A percentile compares a stretch with the other conserved stretches of the same genome.
Evolutionary conservation across 176 grass and related monocot species (phyloP).

Genomic region (Oryza australiensis): DNA sequence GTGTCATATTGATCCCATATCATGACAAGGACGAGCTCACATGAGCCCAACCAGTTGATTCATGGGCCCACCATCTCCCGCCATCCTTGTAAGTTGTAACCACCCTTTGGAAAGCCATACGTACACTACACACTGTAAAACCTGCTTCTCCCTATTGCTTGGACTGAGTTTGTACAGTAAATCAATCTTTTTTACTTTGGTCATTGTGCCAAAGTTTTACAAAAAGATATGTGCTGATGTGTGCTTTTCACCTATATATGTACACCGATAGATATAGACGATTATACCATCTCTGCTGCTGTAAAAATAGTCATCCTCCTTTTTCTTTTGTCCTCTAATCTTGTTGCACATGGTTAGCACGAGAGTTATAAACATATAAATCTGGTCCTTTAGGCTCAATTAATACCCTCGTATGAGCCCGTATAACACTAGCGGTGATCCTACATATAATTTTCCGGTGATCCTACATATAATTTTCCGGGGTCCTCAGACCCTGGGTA

Average conservation of each 20-base stretch:
- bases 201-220: background rate
- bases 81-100: background rate
- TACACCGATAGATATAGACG: background rate
- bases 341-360: too few species aligned
- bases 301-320: too few species aligned
- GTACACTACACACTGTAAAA: background rate
- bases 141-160: background rate
- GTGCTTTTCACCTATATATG: background rate
- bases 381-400: too few species aligned
- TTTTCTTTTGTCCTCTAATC: too few species aligned
- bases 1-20: constrained; percentile 35
- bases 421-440: too few species aligned
- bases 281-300: background rate
- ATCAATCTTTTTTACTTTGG: background rate
- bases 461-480: too few species aligned
- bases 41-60: constrained; percentile 49
- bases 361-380: too few species aligned
- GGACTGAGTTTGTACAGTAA: background rate
- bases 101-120: background rate
- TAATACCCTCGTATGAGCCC: too few species aligned
- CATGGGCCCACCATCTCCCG: constrained; percentile 32
- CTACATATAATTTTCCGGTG: too few species aligned
- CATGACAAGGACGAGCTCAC: constrained; percentile 53
- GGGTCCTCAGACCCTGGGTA: too few species aligned
- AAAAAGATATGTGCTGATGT: background rate